phyloP scores from a whole-genome alignment of 2,329 filamentous ascomycete species.

The Magnaporthiopsis rhizophila region DNA sequence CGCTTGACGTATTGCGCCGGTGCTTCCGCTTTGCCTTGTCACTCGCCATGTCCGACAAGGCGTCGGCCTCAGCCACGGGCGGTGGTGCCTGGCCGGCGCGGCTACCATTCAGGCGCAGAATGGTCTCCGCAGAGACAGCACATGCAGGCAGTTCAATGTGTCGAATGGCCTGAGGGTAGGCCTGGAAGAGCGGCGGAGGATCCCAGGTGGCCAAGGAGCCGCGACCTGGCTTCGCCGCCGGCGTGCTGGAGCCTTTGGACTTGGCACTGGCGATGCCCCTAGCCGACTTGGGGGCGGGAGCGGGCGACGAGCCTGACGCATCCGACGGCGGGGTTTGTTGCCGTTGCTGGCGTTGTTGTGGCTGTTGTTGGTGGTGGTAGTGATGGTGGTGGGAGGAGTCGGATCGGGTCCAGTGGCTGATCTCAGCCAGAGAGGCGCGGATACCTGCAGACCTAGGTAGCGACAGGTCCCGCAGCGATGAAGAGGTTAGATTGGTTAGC shows the following conservation, averaged over 20 bases:
- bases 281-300: not conserved
- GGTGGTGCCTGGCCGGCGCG: slow-evolving; percentile 29
- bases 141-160: slow-evolving; percentile 63
- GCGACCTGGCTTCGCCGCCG: slow-evolving; percentile 14
- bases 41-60: slow-evolving; percentile 13
- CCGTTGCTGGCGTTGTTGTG: no score
- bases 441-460: slow-evolving; percentile 26
- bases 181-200: slow-evolving; percentile 74
- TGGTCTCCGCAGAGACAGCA: slow-evolving; percentile 57
- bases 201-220: slow-evolving; percentile 45
- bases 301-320: not conserved
- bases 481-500: not conserved
- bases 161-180: slow-evolving; percentile 75
- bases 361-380: not conserved
- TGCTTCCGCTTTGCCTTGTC: slow-evolving; percentile 37
- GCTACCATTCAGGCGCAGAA: slow-evolving; percentile 53
- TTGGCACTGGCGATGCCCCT: not conserved
- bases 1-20: slow-evolving; percentile 31
- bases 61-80: slow-evolving; percentile 17
- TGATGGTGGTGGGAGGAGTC: not conserved
- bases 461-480: slow-evolving; percentile 1
- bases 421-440: slow-evolving; percentile 38
- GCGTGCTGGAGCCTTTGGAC: slow-evolving; percentile 13
- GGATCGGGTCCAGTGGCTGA: slow-evolving; percentile 34
- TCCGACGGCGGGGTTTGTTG: not conserved